A percentile compares a stretch with the other conserved stretches of the same genome.
These are phyloP conservation scores for Dactylis glomerata DNA, from an alignment of 176 grass and related monocot genomes.

Conservation along the genomic window DNA sequence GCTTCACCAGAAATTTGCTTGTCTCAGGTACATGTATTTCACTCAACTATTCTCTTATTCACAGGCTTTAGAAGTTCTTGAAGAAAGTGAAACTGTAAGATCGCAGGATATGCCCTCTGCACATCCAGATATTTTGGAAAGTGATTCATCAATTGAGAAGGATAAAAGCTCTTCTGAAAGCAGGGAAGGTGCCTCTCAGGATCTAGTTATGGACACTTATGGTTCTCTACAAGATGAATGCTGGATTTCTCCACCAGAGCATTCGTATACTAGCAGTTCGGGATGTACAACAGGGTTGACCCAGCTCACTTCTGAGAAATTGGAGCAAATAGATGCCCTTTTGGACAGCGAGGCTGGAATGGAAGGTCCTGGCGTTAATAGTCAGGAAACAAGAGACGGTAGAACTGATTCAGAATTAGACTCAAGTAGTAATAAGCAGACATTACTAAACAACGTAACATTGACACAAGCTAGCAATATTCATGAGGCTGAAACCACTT, in stretches of 20 bases:
- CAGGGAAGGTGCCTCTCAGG: constrained; percentile 38
- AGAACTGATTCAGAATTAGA: constrained; percentile 31
- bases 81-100: constrained; percentile 69
- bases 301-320: constrained; percentile 50
- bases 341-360: constrained; percentile 14
- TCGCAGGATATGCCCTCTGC: constrained; percentile 76
- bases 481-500: constrained; percentile 34
- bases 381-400: constrained; percentile 28
- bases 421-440: constrained; percentile 23
- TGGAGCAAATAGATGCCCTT: constrained; percentile 33
- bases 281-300: constrained; percentile 45
- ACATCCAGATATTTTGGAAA: constrained; percentile 63
- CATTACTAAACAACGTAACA: constrained; percentile 10
- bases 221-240: constrained; percentile 65
- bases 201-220: constrained; percentile 32
- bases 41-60: constrained; percentile 24
- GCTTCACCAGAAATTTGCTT: not conserved
- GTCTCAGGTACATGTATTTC: constrained; percentile 26
- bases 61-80: constrained; percentile 93
- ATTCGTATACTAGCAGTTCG: constrained; percentile 77
- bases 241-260: constrained; percentile 89
- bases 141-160: constrained; percentile 52
- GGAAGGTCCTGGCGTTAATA: constrained; percentile 27
- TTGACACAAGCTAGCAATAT: constrained; percentile 29
- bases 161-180: constrained; percentile 45